Evolutionary conservation across 768 basidiomycete species (phyloP), one percentile per base, ranked within the genome.

Genomic region (Lactarius pseudohatsudake): DNA sequence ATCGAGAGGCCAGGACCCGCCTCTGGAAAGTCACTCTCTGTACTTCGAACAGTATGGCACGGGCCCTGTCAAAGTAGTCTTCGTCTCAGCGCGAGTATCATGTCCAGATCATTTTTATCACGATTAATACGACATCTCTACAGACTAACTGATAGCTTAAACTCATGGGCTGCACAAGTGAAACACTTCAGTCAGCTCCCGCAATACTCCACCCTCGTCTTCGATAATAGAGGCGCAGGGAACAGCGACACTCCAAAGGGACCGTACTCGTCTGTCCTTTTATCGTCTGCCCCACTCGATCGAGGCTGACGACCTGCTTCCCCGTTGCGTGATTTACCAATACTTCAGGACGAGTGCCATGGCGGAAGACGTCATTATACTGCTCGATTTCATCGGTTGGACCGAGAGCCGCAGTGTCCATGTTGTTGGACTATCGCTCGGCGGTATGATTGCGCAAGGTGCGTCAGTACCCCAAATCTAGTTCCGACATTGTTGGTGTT

Each of bases 391-490:
- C 70, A 68, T 94, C 7, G 87, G 84, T 2, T 94, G 92, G 91
- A 91, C 83, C 0, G 80, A 74, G 7, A 76, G 83, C 9, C 82
- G 84, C 4, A 81, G 82, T 56, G 56, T 94, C 8, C 87, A 93
- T 71, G 75, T 94, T 40, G 87, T 94, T 26, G 89, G 92, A 9
- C 76, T 85, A 28, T 92, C 90, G 47, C 75, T 94, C 7, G 92
- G 92, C 2, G 92, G 92, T 6, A 94, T 93, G 92, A 91, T 92
- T 59, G 85, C 90, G 0, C 89, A 91, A 77, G 88, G 89, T 88
- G 65, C 15, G 69, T 43, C 28, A 6, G 43, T 20, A 45, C 28
- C 15, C 34, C 4, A 11, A 4, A n/a, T 57, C 22, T 22, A 28
- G 58, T 28, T 50, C 22, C 55, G 10, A 58, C 61, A 10, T 58